Base-by-base conservation (phyloP, 768 basidiomycete species). In the Leucosporidium scottii region DNA sequence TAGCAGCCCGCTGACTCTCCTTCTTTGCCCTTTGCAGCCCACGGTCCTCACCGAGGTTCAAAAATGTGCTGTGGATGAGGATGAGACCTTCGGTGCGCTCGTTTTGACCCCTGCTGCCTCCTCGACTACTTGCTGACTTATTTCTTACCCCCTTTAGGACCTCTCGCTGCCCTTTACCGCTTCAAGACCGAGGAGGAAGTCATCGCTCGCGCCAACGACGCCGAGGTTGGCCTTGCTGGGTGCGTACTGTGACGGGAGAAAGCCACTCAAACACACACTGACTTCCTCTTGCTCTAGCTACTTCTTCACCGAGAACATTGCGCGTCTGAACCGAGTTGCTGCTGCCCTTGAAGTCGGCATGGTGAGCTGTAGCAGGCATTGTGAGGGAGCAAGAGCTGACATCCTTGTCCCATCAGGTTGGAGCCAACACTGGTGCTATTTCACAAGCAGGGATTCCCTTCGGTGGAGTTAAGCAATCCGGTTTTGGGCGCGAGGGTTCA, bases 111-210 rank as follows among this genome's bases (percentile, higher is more conserved):
- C 39, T 47, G 8, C 20, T 59, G 30, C 58, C 39, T 7, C 47
- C 23, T 20, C 18, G 25, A n/a, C 15, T 34, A 34, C 34, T 34
- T 5, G 25, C 18, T 44, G 10, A 25, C 12, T 12, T 17, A 4
- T 18, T 4, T 5, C 17, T 15, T 27, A 2, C n/a, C 7, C 23
- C 3, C 27, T 25, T 0, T 39, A 66, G 65, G 70, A 21, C 74
- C 91, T 0, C 78, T 94, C 49, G 92, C 92, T 0, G 88, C 89
- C 10, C 80, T 99, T 28, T 86, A 84, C 77, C 87, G 87, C 76
- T 99, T 99, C 76, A 86, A 90, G 78, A 92, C 91, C 0, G 96
- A 99, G 79, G 92, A 93, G 54, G 89, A 98, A 78, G 93, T 92
- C 1, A 82, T 98, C 64, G 82, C 82, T 72, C 79, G 91, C 61